Evolutionary conservation across 2,329 filamentous ascomycete genomes (phyloP).

Genomic region (Shiraia bambusicola): DNA sequence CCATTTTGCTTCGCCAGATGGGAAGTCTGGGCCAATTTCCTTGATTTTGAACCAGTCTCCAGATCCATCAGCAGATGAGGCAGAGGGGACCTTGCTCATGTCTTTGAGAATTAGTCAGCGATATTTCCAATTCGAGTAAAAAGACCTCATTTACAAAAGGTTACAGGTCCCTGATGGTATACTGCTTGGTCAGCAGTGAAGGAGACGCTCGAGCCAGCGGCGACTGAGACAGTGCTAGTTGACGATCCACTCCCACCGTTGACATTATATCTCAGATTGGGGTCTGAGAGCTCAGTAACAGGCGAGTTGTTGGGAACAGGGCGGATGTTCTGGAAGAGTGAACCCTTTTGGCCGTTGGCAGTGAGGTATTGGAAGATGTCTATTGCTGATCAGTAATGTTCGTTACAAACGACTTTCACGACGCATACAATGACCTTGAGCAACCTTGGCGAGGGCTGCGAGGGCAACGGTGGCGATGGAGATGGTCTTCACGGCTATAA

Average conservation of each 20-base stretch:
- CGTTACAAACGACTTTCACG: neutral
- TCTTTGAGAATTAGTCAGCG: slow-evolving; percentile 5
- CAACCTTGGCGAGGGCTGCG: slow-evolving; percentile 38
- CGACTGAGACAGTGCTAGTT: slow-evolving; percentile 39
- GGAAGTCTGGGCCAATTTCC: slow-evolving; percentile 42
- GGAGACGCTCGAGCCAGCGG: slow-evolving; percentile 37
- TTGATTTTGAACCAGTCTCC: slow-evolving; percentile 45
- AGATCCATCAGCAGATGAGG: slow-evolving; percentile 39
- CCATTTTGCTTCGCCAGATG: slow-evolving; percentile 36
- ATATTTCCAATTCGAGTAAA: too few species aligned
- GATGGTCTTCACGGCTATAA: slow-evolving; percentile 38
- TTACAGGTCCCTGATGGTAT: slow-evolving; percentile 43
- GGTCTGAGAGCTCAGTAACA: slow-evolving; percentile 34
- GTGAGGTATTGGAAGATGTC: slow-evolving; percentile 44
- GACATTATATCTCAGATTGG: slow-evolving; percentile 42
- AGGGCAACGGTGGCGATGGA: slow-evolving; percentile 33
- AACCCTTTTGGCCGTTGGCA: slow-evolving; percentile 40
- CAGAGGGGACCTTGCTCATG: slow-evolving; percentile 40
- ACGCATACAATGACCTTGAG: slow-evolving; percentile 40
- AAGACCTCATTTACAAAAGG: slow-evolving; percentile 30
- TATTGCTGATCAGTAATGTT: slow-evolving; percentile 14
- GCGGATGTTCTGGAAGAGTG: slow-evolving; percentile 40
- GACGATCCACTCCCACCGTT: slow-evolving; percentile 28
- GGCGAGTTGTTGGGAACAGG: slow-evolving; percentile 44
- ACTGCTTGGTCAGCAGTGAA: slow-evolving; percentile 42